These are phyloP conservation scores for Thielaviopsis musarum DNA, from an alignment of 2,329 filamentous ascomycete genomes.

Conservation along the genomic window DNA sequence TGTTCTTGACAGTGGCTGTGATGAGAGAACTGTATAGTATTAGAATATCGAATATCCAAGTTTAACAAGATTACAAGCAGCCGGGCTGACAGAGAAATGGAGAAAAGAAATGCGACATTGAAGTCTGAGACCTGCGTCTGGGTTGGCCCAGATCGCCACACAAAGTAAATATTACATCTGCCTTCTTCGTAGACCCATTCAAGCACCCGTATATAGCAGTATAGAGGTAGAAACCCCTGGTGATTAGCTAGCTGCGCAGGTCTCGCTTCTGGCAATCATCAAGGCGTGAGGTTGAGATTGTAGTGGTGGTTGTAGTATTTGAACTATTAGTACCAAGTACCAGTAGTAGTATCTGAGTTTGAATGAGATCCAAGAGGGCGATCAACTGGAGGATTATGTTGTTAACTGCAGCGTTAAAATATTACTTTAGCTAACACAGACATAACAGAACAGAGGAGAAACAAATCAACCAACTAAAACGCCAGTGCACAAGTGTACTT, in stretches of 20 bases:
- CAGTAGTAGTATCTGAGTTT: no score
- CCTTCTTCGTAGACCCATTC: neutral
- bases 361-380: neutral
- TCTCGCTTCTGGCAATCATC: neutral
- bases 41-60: no score
- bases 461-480: neutral
- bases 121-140: neutral
- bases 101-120: neutral
- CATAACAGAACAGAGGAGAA: neutral
- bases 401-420: neutral
- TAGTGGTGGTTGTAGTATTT: neutral
- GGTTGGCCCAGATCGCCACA: neutral
- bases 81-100: neutral
- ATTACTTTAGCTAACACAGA: neutral
- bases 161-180: neutral
- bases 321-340: no score
- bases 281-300: neutral
- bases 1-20: no score
- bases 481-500: neutral
- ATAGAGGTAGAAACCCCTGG: neutral
- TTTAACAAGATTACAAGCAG: no score
- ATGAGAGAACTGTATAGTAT: no score
- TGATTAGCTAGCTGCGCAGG: neutral
- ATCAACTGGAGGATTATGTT: neutral
- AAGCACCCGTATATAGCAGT: neutral